Percentiles rank a stretch among this genome's conserved stretches.
These are phyloP conservation scores for Rhynchospora breviuscula DNA, from an alignment of 176 grass and related monocot genomes.

Conservation along the genomic window DNA sequence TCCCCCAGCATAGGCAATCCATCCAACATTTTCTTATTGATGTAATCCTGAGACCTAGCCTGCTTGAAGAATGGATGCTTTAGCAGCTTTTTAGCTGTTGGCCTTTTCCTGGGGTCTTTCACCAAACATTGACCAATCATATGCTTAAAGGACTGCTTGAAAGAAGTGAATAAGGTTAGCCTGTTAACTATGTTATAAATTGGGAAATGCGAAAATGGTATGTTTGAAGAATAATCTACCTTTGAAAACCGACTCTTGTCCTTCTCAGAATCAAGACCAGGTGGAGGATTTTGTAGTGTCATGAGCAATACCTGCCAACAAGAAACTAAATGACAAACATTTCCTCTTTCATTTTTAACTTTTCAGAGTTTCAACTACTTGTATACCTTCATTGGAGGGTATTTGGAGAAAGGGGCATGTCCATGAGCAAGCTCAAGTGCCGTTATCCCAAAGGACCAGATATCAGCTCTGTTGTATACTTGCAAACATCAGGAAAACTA, in stretches of 20 bases:
- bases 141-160: conserved; percentile 76
- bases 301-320: conserved; percentile 78
- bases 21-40: conserved; percentile 72
- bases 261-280: conserved; percentile 75
- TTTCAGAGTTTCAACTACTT: background rate
- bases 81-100: conserved; percentile 62
- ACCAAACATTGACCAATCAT: conserved; percentile 92
- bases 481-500: conserved; percentile 18
- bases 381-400: conserved; percentile 91
- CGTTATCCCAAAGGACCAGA: conserved; percentile 99
- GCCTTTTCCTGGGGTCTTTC: conserved; percentile 87
- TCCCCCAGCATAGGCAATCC: conserved; percentile 76
- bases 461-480: conserved; percentile 77
- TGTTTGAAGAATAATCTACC: conserved; percentile 42
- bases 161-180: conserved; percentile 3
- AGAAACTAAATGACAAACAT: background rate
- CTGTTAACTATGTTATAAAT: background rate
- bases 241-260: conserved; percentile 73
- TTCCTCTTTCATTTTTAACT: background rate
- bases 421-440: conserved; percentile 98
- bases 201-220: background rate
- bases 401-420: conserved; percentile 94
- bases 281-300: conserved; percentile 93
- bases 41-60: conserved; percentile 74
- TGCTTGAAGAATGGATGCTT: conserved; percentile 97